Evolutionary conservation across 352 stramenopile species (phyloP).

Genomic region (Discostella stelligera): DNA sequence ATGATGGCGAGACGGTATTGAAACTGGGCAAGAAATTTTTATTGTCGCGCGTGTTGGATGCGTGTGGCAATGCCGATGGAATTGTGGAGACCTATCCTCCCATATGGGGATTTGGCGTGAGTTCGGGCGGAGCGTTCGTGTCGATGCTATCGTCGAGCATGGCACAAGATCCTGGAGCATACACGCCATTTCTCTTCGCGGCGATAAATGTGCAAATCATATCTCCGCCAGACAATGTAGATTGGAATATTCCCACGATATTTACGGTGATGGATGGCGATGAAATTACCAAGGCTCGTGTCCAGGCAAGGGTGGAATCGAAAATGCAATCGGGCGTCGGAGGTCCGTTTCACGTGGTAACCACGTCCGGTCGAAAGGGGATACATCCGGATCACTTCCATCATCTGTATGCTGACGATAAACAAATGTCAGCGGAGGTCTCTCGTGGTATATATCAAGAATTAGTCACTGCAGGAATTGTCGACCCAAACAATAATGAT

Average conservation of each 20-base stretch:
- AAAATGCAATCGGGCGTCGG: constrained; percentile 6
- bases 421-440: constrained; percentile 27
- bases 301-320: constrained; percentile 12
- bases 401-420: constrained; percentile 33
- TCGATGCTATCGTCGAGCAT: constrained; percentile 30
- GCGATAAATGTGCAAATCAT: constrained; percentile 57
- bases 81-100: constrained; percentile 25
- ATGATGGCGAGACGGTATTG: constrained; percentile 32
- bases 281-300: constrained; percentile 28
- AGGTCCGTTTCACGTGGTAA: constrained; percentile 4
- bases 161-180: constrained; percentile 25
- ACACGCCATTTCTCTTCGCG: constrained; percentile 44
- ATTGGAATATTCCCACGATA: constrained; percentile 46
- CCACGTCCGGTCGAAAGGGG: constrained; percentile 34
- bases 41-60: constrained; percentile 12
- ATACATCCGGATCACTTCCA: constrained; percentile 37
- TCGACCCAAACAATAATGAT: constrained; percentile 19
- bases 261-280: constrained; percentile 37
- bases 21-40: constrained; percentile 43
- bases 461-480: constrained; percentile 21
- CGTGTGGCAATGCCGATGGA: constrained; percentile 20
- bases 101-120: constrained; percentile 46
- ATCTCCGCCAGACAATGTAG: constrained; percentile 9
- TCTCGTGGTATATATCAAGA: constrained; percentile 37
- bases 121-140: constrained; percentile 40